These are phyloP conservation scores for Fusarium transvaalense DNA, from an alignment of 2,329 filamentous ascomycete genomes.

Conservation along the genomic window DNA sequence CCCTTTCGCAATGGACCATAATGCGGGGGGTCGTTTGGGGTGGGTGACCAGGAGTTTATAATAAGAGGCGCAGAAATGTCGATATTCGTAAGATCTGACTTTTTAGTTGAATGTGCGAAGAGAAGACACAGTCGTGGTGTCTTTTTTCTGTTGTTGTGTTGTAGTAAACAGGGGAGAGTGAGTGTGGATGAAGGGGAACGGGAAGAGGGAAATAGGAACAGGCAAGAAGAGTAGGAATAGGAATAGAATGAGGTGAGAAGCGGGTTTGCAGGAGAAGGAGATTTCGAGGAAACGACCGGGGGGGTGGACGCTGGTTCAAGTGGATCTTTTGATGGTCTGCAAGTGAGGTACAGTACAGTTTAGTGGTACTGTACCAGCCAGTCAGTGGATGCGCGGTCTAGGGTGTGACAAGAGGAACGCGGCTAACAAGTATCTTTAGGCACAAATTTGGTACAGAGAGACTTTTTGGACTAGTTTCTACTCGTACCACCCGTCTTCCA, in stretches of 20 bases:
- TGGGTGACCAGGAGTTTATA: constrained; percentile 26
- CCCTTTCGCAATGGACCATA: constrained; percentile 53
- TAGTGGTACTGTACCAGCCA: neutral
- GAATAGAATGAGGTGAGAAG: constrained; percentile 41
- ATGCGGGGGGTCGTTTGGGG: constrained; percentile 48
- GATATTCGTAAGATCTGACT: constrained; percentile 8
- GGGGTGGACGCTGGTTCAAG: constrained; percentile 15
- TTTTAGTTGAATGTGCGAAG: neutral
- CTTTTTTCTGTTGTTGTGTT: constrained; percentile 9
- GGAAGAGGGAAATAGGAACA: constrained; percentile 29
- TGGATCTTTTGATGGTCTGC: neutral
- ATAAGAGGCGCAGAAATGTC: constrained; percentile 16
- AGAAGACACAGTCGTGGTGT: neutral
- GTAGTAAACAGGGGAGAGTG: constrained; percentile 3
- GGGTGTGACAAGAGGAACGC: constrained; percentile 24
- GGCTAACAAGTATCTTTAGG: constrained; percentile 9
- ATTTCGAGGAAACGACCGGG: constrained; percentile 41
- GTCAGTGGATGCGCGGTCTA: constrained; percentile 1
- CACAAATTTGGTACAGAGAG: neutral
- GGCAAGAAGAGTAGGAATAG: constrained; percentile 27
- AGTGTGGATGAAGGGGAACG: constrained; percentile 38
- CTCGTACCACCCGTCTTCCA: constrained; percentile 36
- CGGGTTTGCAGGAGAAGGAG: constrained; percentile 40
- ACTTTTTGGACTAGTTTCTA: constrained; percentile 15
- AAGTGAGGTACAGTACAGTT: neutral